Percentiles rank a stretch among this genome's conserved stretches.
Conservation (phyloP, 2,329 filamentous ascomycete species). For the Aspergillus caelatus region DNA sequence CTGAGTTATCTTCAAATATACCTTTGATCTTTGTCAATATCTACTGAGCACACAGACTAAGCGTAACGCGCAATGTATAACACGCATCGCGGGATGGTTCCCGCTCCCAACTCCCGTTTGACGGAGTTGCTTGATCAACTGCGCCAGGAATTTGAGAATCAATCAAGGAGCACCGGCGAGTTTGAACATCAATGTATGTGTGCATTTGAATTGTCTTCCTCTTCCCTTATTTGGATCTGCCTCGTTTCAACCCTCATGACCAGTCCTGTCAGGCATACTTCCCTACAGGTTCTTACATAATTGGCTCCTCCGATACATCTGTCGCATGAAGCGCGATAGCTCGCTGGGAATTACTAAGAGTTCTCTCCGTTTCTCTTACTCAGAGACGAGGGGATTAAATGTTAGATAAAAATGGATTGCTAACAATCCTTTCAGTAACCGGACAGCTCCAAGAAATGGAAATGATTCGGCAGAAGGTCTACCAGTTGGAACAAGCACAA, state of each 20-base stretch:
- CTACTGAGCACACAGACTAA: neutral
- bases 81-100: slow-evolving; percentile 78
- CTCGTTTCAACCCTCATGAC: neutral
- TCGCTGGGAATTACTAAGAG: neutral
- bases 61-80: slow-evolving; percentile 70
- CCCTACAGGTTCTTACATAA: neutral
- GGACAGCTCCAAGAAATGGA: slow-evolving; percentile 94
- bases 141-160: slow-evolving; percentile 85
- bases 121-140: slow-evolving; percentile 92
- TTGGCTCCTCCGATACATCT: neutral
- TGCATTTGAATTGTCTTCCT: slow-evolving; percentile 2
- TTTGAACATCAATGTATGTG: slow-evolving; percentile 92
- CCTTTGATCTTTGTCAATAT: neutral
- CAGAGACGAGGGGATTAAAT: neutral
- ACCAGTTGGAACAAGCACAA: slow-evolving; percentile 87
- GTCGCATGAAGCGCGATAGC: neutral
- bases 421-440: slow-evolving; percentile 63
- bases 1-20: slow-evolving; percentile 1
- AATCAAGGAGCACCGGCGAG: slow-evolving; percentile 77
- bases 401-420: neutral
- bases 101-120: slow-evolving; percentile 71
- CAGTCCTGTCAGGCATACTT: neutral
- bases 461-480: slow-evolving; percentile 89
- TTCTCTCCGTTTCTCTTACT: neutral
- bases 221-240: neutral